These are phyloP conservation scores for Irpex sp. DNA, from an alignment of 1,284 basidiomycete species.

Conservation along the genomic window DNA sequence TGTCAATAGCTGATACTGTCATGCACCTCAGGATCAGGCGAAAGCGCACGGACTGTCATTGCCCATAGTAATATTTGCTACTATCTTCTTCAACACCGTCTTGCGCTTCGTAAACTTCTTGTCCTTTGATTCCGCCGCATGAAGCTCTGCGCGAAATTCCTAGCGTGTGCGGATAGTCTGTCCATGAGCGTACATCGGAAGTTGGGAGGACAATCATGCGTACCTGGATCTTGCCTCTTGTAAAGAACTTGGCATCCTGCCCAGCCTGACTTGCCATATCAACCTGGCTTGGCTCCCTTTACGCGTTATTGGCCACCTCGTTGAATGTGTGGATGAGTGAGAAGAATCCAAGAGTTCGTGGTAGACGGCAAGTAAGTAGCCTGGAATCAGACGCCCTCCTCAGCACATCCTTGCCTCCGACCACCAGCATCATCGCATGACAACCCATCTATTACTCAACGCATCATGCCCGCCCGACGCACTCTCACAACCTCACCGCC, in stretches of 20 bases:
- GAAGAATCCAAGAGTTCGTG: neutral
- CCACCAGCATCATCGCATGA: neutral
- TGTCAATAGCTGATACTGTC: neutral
- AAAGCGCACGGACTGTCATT: constrained; percentile 74
- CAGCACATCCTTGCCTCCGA: constrained; percentile 8
- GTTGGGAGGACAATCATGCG: constrained; percentile 11
- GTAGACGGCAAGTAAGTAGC: neutral
- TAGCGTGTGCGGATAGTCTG: constrained; percentile 23
- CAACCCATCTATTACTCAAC: neutral
- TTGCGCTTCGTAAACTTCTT: constrained; percentile 91
- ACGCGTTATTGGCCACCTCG: neutral
- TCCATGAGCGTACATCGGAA: neutral
- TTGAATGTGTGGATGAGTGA: neutral
- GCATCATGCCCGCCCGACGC: constrained; percentile 19
- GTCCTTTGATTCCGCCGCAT: constrained; percentile 86
- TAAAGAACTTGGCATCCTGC: constrained; percentile 87
- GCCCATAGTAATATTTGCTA: constrained; percentile 94
- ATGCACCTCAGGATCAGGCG: constrained; percentile 6
- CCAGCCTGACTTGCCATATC: constrained; percentile 55
- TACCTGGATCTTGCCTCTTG: constrained; percentile 90
- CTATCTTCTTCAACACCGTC: constrained; percentile 91
- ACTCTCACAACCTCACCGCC: constrained; percentile 19
- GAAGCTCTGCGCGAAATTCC: constrained; percentile 86
- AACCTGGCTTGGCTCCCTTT: constrained; percentile 3
- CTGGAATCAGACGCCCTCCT: neutral